phyloP scores from a whole-genome alignment of 148 eudicot species.

The Chenopodium berlandieri region DNA sequence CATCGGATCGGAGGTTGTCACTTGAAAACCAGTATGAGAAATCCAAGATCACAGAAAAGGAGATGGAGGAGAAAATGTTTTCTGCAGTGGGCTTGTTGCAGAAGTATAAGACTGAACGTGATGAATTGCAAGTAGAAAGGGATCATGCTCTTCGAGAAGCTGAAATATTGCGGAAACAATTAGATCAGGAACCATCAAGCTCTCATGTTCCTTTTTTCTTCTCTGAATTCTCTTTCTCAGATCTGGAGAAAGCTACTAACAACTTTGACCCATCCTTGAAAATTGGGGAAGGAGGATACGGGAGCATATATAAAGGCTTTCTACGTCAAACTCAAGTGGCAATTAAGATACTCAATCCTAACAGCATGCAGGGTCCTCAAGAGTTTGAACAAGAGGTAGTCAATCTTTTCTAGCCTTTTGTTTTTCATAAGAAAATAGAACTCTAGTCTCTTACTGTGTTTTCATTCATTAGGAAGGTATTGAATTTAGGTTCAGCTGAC shows the following conservation, averaged over 20 bases:
- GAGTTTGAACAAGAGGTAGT: constrained; percentile 88
- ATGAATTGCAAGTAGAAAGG: constrained; percentile 56
- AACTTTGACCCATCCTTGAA: constrained; percentile 53
- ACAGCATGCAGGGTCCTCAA: constrained; percentile 59
- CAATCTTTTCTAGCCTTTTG: not conserved
- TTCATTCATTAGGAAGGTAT: not conserved
- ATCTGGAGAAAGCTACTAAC: constrained; percentile 68
- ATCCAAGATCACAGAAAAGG: constrained; percentile 33
- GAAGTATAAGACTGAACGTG: constrained; percentile 66
- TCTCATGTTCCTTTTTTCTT: constrained; percentile 42
- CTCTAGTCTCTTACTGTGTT: not conserved
- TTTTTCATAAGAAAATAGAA: not conserved
- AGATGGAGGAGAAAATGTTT: constrained; percentile 58
- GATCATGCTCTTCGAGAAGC: constrained; percentile 58
- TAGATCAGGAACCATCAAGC: constrained; percentile 37
- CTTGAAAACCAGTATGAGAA: constrained; percentile 51
- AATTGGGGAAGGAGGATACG: constrained; percentile 89
- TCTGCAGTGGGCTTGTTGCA: constrained; percentile 66
- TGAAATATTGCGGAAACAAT: constrained; percentile 47
- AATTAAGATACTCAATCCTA: constrained; percentile 56
- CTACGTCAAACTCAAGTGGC: constrained; percentile 80
- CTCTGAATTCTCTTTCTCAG: constrained; percentile 57
- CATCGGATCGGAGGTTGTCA: constrained; percentile 44
- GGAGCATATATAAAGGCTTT: constrained; percentile 56
- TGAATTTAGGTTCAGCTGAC: not conserved